Evolutionary conservation across 176 grass and related monocot genomes (phyloP), one percentile per base, ranked within the genome.

Genomic region (Zoysia pacifica): DNA sequence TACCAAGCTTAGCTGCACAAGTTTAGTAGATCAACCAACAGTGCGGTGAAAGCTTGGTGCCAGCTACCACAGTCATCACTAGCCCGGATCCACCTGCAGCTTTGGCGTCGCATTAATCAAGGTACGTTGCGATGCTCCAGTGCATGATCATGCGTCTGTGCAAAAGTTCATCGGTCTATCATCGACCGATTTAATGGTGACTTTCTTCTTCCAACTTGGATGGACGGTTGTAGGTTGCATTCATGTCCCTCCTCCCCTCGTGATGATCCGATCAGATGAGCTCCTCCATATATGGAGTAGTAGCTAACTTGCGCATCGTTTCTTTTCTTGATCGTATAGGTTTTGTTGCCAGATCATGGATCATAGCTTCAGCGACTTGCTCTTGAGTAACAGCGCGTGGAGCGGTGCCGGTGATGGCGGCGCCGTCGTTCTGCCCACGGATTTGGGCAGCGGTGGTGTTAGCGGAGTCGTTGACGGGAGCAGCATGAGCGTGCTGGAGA

Each of bases 291-390:
- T 20, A 38, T 71, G 28, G 28, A 28, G 28, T 28, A 28, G 28
- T 28, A 36, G 56, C 72, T 77, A 48, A 75, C 65, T 2, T 77
- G 36, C 55, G 51, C 38, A 37, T 1, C 7, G 13, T 53, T 10
- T 0, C 61, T 68, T 50, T 28, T 28, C 28, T 28, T 28, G 5
- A 46, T 81, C 44, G 15, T 53, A 53, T 28, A 28, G 75, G 65
- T 86, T 35, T 9, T n/a, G 6, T 64, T 42, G 62, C 12, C 49
- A 52, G 12, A 52, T n/a, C 16, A 89, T 87, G 88, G 88, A 90
- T 77, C 78, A 82, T 73, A 47, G 69, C 72, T 87, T 83, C 78
- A 85, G 56, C 76, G 79, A 93, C n/a, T 81, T 93, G 67, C 72
- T 92, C 50, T 78, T 93, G 45, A 68, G 73, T 40, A 85, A 85